Conservation (phyloP, 805 yeast genomes). For the Cyberlindnera sargentensis region DNA sequence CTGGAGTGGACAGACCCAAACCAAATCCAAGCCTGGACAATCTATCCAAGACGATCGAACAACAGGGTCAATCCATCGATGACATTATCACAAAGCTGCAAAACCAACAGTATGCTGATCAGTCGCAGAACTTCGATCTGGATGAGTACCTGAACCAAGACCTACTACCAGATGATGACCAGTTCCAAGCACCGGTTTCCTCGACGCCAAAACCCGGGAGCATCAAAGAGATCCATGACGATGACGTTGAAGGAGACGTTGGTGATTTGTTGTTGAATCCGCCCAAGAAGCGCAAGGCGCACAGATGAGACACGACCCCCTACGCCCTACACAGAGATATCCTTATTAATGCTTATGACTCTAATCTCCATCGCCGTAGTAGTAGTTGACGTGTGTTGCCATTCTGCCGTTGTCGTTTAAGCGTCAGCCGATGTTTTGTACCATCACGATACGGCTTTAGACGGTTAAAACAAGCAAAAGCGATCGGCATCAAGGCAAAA, state of each 20-base stretch:
- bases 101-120: slow-evolving; percentile 6
- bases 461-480: no score
- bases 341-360: background rate
- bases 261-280: background rate
- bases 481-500: no score
- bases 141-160: slow-evolving; percentile 21
- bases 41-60: slow-evolving; percentile 18
- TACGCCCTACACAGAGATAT: background rate
- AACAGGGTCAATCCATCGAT: slow-evolving; percentile 22
- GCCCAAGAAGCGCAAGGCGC: background rate
- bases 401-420: no score
- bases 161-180: slow-evolving; percentile 1
- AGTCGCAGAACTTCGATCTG: slow-evolving; percentile 15
- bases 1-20: background rate
- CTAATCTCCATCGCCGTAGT: background rate
- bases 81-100: slow-evolving; percentile 18
- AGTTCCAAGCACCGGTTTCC: background rate
- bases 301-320: no score
- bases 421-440: no score
- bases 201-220: background rate
- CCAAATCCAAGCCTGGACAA: slow-evolving; percentile 12
- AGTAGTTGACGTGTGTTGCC: no score
- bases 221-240: slow-evolving; percentile 1
- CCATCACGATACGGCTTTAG: no score
- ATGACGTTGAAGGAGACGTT: background rate